Evolutionary conservation across 331 rosid species (phyloP).

Genomic region (Rosa hybrid): DNA sequence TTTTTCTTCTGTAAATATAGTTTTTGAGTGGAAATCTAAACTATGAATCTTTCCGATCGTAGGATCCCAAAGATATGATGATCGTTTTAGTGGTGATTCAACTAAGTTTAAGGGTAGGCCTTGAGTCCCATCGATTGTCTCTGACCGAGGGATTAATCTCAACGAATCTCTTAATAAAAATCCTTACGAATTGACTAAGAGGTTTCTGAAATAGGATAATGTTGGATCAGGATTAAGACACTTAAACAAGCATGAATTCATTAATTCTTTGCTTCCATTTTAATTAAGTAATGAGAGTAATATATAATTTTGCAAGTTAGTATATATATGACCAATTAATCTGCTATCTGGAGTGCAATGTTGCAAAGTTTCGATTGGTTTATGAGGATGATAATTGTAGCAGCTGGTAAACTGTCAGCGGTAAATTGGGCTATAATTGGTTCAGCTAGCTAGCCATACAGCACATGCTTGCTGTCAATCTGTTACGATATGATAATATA

Average conservation of each 20-base stretch:
- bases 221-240: not conserved
- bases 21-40: no score
- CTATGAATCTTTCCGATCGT: not conserved
- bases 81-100: no score
- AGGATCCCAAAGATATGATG: not conserved
- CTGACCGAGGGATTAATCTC: no score
- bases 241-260: not conserved
- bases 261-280: no score
- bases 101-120: no score
- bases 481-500: not conserved
- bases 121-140: no score
- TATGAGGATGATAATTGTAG: not conserved
- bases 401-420: not conserved
- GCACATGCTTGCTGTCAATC: not conserved
- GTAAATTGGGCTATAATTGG: not conserved
- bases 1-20: no score
- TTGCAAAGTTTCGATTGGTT: not conserved
- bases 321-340: not conserved
- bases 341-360: not conserved
- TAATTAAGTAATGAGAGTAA: not conserved
- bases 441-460: not conserved
- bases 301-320: not conserved
- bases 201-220: no score
- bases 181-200: no score
- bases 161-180: no score